Percentiles rank a stretch among this genome's conserved stretches.
Conservation (phyloP, 106 monocot genomes). For the Agapanthus africanus region DNA sequence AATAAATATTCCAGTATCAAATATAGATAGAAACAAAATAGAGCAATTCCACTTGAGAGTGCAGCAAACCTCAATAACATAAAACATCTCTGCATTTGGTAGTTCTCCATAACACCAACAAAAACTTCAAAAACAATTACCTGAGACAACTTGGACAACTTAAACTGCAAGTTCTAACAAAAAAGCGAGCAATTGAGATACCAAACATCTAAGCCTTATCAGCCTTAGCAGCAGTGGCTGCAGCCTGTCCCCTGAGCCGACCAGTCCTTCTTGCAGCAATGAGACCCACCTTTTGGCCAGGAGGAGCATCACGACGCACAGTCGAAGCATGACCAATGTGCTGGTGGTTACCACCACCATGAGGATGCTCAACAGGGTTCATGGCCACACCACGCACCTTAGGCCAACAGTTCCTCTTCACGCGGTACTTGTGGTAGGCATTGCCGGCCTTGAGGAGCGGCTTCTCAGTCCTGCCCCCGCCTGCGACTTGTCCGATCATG, state of each 20-base stretch:
- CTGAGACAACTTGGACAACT: too few relatives aligned
- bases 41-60: too few relatives aligned
- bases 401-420: conserved; percentile 32
- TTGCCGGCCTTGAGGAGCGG: conserved; percentile 35
- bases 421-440: conserved; percentile 31
- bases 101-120: too few relatives aligned
- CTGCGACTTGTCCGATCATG: conserved; percentile 30
- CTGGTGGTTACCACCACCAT: conserved; percentile 42
- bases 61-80: too few relatives aligned
- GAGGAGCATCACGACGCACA: conserved; percentile 25
- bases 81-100: too few relatives aligned
- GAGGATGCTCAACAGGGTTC: conserved; percentile 35
- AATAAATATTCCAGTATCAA: too few relatives aligned
- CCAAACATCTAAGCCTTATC: too few relatives aligned
- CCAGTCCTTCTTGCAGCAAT: conserved; percentile 31
- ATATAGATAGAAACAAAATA: too few relatives aligned
- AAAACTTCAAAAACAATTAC: too few relatives aligned
- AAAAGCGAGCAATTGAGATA: too few relatives aligned
- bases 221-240: conserved; percentile 36
- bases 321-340: conserved; percentile 29
- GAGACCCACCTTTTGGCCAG: conserved; percentile 29
- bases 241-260: conserved; percentile 32
- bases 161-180: too few relatives aligned
- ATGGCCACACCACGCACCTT: conserved; percentile 35
- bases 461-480: conserved; percentile 35